Conservation (phyloP, 169 alveolate species). For the Plasmodium blacklocki region DNA sequence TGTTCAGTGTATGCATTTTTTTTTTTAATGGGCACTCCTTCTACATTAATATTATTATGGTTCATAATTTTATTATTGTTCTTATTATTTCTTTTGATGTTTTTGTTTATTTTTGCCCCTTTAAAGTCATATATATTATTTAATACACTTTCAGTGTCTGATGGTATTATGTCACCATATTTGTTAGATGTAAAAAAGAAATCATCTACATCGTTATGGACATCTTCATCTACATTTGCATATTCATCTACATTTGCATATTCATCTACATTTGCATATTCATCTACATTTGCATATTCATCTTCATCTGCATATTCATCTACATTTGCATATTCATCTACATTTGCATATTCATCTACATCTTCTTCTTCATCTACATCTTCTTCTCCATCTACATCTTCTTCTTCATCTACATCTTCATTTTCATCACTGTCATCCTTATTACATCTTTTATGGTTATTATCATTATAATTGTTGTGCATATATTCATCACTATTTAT, state of each 20-base stretch:
- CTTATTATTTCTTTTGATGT: not conserved
- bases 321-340: not conserved
- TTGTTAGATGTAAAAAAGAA: no score
- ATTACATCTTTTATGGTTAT: not conserved
- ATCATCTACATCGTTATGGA: no score
- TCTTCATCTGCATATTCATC: not conserved
- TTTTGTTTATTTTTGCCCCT: not conserved
- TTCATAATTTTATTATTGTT: not conserved
- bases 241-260: not conserved
- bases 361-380: not conserved
- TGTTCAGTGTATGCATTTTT: conserved; percentile 1
- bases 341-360: not conserved
- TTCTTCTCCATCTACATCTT: not conserved
- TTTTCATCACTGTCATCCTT: not conserved
- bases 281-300: not conserved
- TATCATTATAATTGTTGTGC: not conserved
- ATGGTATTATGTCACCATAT: not conserved
- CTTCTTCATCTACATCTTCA: not conserved
- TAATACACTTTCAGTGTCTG: conserved; percentile 1
- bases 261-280: not conserved
- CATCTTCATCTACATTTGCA: not conserved
- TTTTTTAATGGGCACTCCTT: not conserved
- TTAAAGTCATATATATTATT: not conserved
- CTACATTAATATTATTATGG: not conserved
- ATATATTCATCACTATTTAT: not conserved